Conservation (phyloP, 192 early-diverging fungal genomes). For the Coemansia sp. region DNA sequence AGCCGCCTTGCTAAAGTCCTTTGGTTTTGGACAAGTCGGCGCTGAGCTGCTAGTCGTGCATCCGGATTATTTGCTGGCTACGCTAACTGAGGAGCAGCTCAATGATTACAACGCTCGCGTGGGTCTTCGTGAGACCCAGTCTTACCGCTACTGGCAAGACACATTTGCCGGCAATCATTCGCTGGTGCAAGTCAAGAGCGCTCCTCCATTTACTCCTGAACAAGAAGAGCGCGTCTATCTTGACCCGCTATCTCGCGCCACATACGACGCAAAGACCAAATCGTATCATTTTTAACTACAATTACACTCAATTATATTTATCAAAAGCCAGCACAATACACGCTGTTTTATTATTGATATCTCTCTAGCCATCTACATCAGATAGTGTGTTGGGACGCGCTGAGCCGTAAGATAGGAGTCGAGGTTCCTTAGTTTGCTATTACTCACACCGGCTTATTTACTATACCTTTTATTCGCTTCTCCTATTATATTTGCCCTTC, state of each 20-base stretch:
- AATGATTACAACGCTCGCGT: slow-evolving; percentile 9
- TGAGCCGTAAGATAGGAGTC: too few relatives aligned
- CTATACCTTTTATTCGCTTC: too few relatives aligned
- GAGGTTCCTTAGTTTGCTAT: too few relatives aligned
- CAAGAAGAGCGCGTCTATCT: slow-evolving; percentile 25
- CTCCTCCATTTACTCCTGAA: slow-evolving; percentile 22
- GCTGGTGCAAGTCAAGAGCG: slow-evolving; percentile 27
- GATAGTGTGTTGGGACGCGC: too few relatives aligned
- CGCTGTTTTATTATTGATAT: too few relatives aligned
- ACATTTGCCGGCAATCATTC: slow-evolving; percentile 19
- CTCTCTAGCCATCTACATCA: too few relatives aligned
- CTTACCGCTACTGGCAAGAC: slow-evolving; percentile 46
- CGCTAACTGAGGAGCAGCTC: slow-evolving; percentile 13
- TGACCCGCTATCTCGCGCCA: slow-evolving; percentile 24
- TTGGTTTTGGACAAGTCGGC: slow-evolving; percentile 76
- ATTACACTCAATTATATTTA: neutral
- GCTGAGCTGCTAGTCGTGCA: slow-evolving; percentile 69
- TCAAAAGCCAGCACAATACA: too few relatives aligned
- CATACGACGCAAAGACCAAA: slow-evolving; percentile 12
- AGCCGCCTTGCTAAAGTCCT: slow-evolving; percentile 68
- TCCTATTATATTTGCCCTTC: too few relatives aligned
- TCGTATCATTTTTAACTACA: slow-evolving; percentile 27
- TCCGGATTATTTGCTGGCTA: slow-evolving; percentile 66
- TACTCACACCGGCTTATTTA: too few relatives aligned
- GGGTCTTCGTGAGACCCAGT: neutral